Evolutionary conservation across 306 rosid species (phyloP).

Genomic region (Lathyrus tuberosus): DNA sequence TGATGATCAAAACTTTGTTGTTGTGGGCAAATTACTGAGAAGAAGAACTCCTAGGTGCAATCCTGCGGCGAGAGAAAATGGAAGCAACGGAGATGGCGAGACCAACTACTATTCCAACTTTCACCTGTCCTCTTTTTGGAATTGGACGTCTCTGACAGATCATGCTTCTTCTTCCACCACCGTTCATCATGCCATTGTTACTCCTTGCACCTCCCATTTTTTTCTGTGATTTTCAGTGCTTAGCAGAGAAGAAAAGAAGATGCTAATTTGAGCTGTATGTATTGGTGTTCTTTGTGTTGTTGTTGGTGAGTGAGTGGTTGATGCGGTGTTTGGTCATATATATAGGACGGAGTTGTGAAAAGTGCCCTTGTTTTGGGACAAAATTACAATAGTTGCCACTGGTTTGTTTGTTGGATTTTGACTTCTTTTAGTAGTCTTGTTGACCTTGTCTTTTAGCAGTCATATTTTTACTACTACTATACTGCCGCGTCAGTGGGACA

Average conservation of each 20-base stretch:
- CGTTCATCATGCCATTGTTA: conserved; percentile 37
- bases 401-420: background rate
- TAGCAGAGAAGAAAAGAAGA: background rate
- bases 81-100: conserved; percentile 75
- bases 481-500: too few relatives aligned
- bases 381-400: conserved; percentile 22
- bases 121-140: conserved; percentile 78
- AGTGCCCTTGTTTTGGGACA: background rate
- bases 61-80: conserved; percentile 45
- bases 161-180: conserved; percentile 36
- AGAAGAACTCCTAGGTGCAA: background rate
- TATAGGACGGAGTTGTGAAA: background rate
- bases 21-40: background rate
- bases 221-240: background rate
- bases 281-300: background rate
- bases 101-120: conserved; percentile 58
- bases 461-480: background rate
- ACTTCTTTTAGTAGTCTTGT: conserved; percentile 18
- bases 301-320: too few relatives aligned
- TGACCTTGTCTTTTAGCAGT: conserved; percentile 29
- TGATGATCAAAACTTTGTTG: conserved; percentile 15
- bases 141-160: conserved; percentile 45
- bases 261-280: background rate
- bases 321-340: conserved; percentile 36
- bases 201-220: conserved; percentile 46